Evolutionary conservation across 768 basidiomycete species (phyloP), one percentile per base, ranked within the genome.

Genomic region (Hericium rajendrae): DNA sequence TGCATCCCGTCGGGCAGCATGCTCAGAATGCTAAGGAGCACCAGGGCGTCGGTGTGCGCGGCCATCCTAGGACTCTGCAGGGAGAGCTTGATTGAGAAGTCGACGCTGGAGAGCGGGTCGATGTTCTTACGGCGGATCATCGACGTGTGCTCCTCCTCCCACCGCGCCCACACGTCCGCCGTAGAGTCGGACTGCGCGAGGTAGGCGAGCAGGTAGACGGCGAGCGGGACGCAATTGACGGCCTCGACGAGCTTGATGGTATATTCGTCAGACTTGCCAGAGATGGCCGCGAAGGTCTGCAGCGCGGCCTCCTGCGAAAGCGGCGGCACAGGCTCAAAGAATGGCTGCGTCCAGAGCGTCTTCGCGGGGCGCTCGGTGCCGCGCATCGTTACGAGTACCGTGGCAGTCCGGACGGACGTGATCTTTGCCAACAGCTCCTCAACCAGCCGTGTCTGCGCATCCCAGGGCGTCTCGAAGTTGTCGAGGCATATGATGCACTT

Each of bases 401-500:
- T 37, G 22, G 24, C 24, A 16, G 11, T 48, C 20, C 9, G 43
- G 16, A 56, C n/a, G 41, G 55, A 56, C 6, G 55, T 50, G 32
- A 56, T 20, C 28, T 56, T 28, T 8, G 48, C 48, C 6, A 56
- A 32, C 8, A 50, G 32, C 16, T 48, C 20, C 38, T 56, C 55
- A 8, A 56, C 46, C 3, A 26, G 26, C 8, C 18, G n/a, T 6
- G 48, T 32, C 28, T 56, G 46, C 5, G 55, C 32, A 16, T 56
- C 55, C 48, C 43, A 50, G n/a, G 55, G 46, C 8, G 37, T 56
- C 48, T 56, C 55, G n/a, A 56, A 56, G n/a, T 56, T 56, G 15
- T 56, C 55, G 12, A 56, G 20, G 32, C 55, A 56, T 6, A 50
- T 6, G n/a, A 56, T 38, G 55, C 55, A 56, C 16, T n/a, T 37